Conservation (phyloP, 2,329 filamentous ascomycete species). For the Achaetomium macrosporum region DNA sequence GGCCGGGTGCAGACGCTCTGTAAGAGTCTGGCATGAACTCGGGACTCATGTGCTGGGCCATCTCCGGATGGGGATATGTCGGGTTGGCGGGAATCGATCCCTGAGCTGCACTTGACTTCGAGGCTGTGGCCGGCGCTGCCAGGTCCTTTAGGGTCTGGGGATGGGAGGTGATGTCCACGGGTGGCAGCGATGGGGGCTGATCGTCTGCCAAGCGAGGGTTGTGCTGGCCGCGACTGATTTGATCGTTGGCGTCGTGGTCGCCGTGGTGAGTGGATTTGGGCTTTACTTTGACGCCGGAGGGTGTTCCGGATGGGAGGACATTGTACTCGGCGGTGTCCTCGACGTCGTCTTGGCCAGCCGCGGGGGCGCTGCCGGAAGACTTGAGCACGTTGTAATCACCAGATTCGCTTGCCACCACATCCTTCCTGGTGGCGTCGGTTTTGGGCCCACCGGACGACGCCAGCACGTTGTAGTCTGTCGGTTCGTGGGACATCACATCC, state of each 20-base stretch:
- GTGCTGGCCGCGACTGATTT: background rate
- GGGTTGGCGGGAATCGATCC: background rate
- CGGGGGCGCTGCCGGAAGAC: background rate
- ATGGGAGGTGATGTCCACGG: too few species aligned
- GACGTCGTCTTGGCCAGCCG: background rate
- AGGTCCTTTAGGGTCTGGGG: background rate
- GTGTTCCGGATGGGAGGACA: slow-evolving; percentile 19
- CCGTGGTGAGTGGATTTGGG: background rate
- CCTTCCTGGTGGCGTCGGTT: background rate
- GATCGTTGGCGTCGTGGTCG: background rate
- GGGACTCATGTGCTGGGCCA: slow-evolving; percentile 17
- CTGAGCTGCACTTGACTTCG: too few species aligned
- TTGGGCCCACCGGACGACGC: background rate
- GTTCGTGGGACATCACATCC: background rate
- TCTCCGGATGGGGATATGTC: slow-evolving; percentile 8
- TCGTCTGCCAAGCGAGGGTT: background rate
- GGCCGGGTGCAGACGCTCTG: background rate
- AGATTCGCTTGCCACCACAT: background rate
- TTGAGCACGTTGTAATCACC: background rate
- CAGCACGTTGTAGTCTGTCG: background rate
- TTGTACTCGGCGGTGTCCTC: slow-evolving; percentile 15
- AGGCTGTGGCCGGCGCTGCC: background rate
- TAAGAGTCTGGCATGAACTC: slow-evolving; percentile 15
- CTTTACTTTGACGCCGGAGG: slow-evolving; percentile 21
- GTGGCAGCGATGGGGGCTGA: too few species aligned